Evolutionary conservation across 2,329 filamentous ascomycete species (phyloP), one percentile per base, ranked within the genome.

Genomic region (Coniochaeta sp.): DNA sequence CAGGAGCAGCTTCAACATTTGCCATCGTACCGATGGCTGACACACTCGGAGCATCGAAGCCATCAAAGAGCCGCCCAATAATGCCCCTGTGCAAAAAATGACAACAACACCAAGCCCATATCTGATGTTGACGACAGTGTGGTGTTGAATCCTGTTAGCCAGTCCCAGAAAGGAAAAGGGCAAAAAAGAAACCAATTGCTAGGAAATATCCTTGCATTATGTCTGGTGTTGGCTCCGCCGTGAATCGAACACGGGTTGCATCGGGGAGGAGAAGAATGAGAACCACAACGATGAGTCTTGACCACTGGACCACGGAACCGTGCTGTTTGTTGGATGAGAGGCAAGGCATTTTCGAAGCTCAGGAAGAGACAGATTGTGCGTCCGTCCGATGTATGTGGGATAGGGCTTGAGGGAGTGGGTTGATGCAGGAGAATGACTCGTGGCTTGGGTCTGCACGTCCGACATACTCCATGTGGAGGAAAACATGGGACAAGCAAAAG

Each of bases 301-400:
- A 42, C 38, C 38, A 42, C 38, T 42, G 16, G 38, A 42, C 38
- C 38, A 42, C 38, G 38, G 38, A 26, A 42, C 38, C 38, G 20
- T 42, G 6, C 6, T n/a, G n/a, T n/a, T n/a, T n/a, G n/a, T 6
- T 42, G 10, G 38, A 16, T 26, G 38, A 18, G 3, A 8, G 12
- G 3, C 38, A 8, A n/a, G 18, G 2, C 12, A 4, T 2, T 26
- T 24, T 42, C n/a, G 22, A 13, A 8, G 3, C 18, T 40, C 20
- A 42, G 20, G 38, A 42, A 14, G 18, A 7, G 13, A 12, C 4
- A 33, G n/a, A 5, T 22, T 38, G 18, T 2, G 4, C 16, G 6
- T 14, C 14, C 26, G 20, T 16, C 16, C 33, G 4, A 22, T 38
- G 38, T 26, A 26, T 42, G 38, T 26, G 38, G 20, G 18, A 42